Percentiles rank a stretch among this genome's conserved stretches.
Conservation (phyloP, 2,329 filamentous ascomycete species). For the Whalleya microplaca region DNA sequence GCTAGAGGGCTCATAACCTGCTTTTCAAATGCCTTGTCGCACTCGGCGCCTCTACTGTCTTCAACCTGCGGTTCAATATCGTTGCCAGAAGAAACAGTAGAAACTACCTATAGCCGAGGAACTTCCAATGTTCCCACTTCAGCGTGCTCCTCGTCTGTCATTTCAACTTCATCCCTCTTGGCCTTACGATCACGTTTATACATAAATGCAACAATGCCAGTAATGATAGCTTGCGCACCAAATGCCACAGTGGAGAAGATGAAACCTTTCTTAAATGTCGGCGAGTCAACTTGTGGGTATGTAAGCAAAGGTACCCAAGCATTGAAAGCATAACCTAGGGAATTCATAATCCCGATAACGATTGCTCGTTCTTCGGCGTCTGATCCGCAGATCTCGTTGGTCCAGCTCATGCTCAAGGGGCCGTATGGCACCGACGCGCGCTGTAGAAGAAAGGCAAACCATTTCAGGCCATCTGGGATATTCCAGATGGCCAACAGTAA, state of each 20-base stretch:
- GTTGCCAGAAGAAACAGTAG: too few species aligned
- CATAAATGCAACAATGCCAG: slow-evolving; percentile 25
- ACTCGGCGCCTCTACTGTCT: too few species aligned
- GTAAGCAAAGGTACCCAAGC: slow-evolving; percentile 41
- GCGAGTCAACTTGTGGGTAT: slow-evolving; percentile 37
- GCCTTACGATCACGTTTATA: slow-evolving; percentile 23
- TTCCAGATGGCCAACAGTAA: slow-evolving; percentile 29
- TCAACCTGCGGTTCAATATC: too few species aligned
- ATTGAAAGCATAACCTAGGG: slow-evolving; percentile 42
- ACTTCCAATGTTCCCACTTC: too few species aligned
- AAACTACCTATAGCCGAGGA: too few species aligned
- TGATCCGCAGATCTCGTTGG: slow-evolving; percentile 41
- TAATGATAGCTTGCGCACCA: slow-evolving; percentile 26
- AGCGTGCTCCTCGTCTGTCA: too few species aligned
- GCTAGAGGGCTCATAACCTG: too few species aligned
- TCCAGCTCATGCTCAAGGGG: slow-evolving; percentile 38
- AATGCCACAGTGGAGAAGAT: slow-evolving; percentile 26
- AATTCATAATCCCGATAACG: slow-evolving; percentile 47
- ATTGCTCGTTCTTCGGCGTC: slow-evolving; percentile 47
- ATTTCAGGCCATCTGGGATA: slow-evolving; percentile 28
- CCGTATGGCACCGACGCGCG: slow-evolving; percentile 25
- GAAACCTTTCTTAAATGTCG: slow-evolving; percentile 35
- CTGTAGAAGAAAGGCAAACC: slow-evolving; percentile 28
- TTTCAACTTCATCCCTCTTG: not conserved
- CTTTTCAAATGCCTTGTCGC: too few species aligned